phyloP scores from a whole-genome alignment of 2,329 filamentous ascomycete genomes.

The Colletotrichum sp. region DNA sequence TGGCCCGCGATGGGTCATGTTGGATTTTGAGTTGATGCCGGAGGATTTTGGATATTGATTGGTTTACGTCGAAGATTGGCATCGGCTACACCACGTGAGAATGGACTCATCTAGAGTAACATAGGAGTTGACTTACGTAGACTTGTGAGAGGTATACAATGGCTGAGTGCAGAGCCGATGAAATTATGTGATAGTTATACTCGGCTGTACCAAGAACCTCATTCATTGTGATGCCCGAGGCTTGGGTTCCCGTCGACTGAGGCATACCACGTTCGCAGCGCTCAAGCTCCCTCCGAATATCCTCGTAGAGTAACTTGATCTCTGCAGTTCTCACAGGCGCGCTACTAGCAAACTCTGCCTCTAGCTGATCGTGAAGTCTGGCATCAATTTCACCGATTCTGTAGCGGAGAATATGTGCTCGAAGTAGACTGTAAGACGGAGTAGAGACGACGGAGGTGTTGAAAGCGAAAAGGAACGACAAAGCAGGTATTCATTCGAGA shows the following conservation, averaged over 20 bases:
- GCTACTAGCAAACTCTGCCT: not conserved
- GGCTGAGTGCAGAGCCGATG: not conserved
- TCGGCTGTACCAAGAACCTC: not conserved
- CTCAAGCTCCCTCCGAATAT: not conserved
- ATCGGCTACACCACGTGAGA: not conserved
- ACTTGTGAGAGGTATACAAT: not conserved
- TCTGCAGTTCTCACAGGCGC: not conserved
- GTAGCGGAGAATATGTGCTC: not conserved
- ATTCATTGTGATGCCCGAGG: accelerated
- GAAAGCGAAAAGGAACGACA: not conserved
- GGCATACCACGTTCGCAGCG: not conserved
- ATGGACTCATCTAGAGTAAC: not conserved
- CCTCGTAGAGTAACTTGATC: not conserved
- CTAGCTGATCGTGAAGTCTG: not conserved
- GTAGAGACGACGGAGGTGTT: not conserved
- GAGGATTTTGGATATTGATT: not conserved
- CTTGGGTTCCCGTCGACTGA: not conserved
- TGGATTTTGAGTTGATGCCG: not conserved
- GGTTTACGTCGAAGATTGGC: not conserved
- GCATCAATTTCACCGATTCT: not conserved
- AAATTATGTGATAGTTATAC: not conserved
- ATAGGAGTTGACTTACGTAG: not conserved
- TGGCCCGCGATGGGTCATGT: not conserved
- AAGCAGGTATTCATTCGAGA: not conserved
- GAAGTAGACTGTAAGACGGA: not conserved